Evolutionary conservation across 1,139 yeast genomes (phyloP).

Genomic region (Ashbya aceris): DNA sequence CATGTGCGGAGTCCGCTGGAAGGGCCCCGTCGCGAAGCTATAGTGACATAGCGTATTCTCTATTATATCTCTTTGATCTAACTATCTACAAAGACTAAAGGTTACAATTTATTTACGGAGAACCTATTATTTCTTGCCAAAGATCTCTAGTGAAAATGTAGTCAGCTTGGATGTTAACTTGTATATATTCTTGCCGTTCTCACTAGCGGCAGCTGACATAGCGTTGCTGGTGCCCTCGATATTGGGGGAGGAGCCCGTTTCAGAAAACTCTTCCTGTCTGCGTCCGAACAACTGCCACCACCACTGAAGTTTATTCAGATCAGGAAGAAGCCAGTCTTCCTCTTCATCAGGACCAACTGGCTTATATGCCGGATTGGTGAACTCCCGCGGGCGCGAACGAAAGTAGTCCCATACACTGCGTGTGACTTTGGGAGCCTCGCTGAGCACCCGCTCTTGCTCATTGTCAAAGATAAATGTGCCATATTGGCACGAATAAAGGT

Average conservation of each 20-base stretch:
- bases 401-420: constrained; percentile 93
- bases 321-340: constrained; percentile 53
- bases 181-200: constrained; percentile 1
- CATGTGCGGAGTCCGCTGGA: constrained; percentile 72
- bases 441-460: constrained; percentile 50
- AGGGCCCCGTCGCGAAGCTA: constrained; percentile 26
- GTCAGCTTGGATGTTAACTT: constrained; percentile 9
- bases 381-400: constrained; percentile 64
- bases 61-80: not conserved
- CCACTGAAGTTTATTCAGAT: constrained; percentile 63
- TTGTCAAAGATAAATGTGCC: constrained; percentile 79
- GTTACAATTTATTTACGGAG: not conserved
- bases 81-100: constrained; percentile 1
- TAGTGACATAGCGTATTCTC: constrained; percentile 6
- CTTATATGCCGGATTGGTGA: constrained; percentile 43
- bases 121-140: constrained; percentile 13
- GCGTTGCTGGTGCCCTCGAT: not conserved
- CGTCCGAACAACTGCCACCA: constrained; percentile 84
- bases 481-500: constrained; percentile 86
- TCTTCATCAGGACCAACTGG: constrained; percentile 26
- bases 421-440: constrained; percentile 40
- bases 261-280: constrained; percentile 73
- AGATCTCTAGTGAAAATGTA: constrained; percentile 17
- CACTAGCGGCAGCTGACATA: not conserved
- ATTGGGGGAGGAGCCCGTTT: constrained; percentile 2